A percentile compares a stretch with the other conserved stretches of the same genome.
Conservation (phyloP, 352 stramenopile species). For the Phytopythium kandeliae region DNA sequence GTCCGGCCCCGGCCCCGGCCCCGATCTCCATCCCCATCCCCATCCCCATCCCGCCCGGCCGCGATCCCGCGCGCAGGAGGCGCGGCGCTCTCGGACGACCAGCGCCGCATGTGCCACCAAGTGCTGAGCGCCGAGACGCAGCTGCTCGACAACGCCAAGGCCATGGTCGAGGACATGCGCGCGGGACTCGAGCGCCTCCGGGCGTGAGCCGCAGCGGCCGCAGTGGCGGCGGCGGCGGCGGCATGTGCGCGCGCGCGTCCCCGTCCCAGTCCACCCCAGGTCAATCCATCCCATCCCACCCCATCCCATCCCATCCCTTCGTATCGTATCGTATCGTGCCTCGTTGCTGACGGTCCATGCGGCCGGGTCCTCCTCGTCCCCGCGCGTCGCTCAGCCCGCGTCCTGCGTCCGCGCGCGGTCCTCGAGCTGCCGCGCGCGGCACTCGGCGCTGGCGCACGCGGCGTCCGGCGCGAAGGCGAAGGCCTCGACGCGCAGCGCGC, state of each 20-base stretch:
- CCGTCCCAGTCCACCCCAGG: too few relatives aligned
- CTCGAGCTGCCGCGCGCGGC: slow-evolving; percentile 27
- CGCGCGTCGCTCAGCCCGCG: background rate
- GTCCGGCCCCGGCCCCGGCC: too few relatives aligned
- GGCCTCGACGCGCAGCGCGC: slow-evolving; percentile 31
- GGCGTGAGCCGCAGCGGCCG: slow-evolving; percentile 14
- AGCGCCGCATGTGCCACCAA: slow-evolving; percentile 81
- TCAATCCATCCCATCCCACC: too few relatives aligned
- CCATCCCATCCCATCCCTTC: too few relatives aligned
- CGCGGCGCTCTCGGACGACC: slow-evolving; percentile 46
- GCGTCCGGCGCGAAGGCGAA: slow-evolving; percentile 24
- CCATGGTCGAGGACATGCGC: slow-evolving; percentile 58
- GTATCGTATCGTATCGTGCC: too few relatives aligned
- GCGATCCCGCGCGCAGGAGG: too few relatives aligned
- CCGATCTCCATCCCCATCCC: too few relatives aligned
- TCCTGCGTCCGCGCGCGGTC: slow-evolving; percentile 6
- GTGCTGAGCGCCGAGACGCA: slow-evolving; percentile 76
- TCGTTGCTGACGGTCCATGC: too few relatives aligned
- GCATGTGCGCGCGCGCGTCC: too few relatives aligned
- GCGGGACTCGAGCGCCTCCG: slow-evolving; percentile 40
- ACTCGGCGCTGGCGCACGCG: slow-evolving; percentile 17
- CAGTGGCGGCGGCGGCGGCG: too few relatives aligned
- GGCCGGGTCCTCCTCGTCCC: too few relatives aligned
- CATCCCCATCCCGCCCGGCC: too few relatives aligned
- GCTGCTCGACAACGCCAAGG: slow-evolving; percentile 75